phyloP scores from a whole-genome alignment of 306 rosid species.

The Malus orientalis region DNA sequence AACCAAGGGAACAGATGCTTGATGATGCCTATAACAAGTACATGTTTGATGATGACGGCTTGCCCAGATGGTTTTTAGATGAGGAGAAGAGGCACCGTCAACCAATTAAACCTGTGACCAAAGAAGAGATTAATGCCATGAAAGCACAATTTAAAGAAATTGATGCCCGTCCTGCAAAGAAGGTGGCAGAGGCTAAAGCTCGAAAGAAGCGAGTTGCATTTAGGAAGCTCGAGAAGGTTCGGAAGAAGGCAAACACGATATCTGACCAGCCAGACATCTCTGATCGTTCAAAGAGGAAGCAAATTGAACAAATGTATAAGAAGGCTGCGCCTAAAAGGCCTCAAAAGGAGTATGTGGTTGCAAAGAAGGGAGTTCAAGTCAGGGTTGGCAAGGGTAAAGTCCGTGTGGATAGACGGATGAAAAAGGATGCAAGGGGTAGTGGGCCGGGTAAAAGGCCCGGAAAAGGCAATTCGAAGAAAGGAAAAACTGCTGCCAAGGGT shows the following conservation, averaged over 20 bases:
- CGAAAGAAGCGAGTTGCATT: slow-evolving; percentile 75
- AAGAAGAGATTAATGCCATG: slow-evolving; percentile 78
- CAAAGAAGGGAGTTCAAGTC: slow-evolving; percentile 97
- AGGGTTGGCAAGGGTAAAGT: slow-evolving; percentile 62
- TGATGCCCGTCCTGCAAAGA: slow-evolving; percentile 76
- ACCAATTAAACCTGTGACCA: slow-evolving; percentile 64
- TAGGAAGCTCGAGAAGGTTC: slow-evolving; percentile 82
- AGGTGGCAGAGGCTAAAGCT: slow-evolving; percentile 50
- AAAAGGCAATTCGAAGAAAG: slow-evolving; percentile 32
- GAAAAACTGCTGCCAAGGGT: slow-evolving; percentile 22
- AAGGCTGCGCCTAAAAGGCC: slow-evolving; percentile 72
- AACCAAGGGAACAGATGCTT: slow-evolving; percentile 50
- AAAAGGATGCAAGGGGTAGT: slow-evolving; percentile 59
- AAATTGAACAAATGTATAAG: slow-evolving; percentile 68
- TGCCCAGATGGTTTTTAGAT: slow-evolving; percentile 86
- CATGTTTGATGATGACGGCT: slow-evolving; percentile 71
- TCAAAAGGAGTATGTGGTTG: slow-evolving; percentile 80
- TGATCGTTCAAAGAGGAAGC: slow-evolving; percentile 80
- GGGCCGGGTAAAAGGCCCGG: slow-evolving; percentile 37
- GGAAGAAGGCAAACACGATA: slow-evolving; percentile 88
- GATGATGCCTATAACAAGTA: slow-evolving; percentile 83
- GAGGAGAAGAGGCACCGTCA: slow-evolving; percentile 77
- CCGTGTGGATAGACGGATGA: slow-evolving; percentile 78
- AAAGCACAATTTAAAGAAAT: slow-evolving; percentile 72
- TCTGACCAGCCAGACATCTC: slow-evolving; percentile 82